phyloP scores from a whole-genome alignment of 202 grass and related monocot genomes.

The Zizania palustris region DNA sequence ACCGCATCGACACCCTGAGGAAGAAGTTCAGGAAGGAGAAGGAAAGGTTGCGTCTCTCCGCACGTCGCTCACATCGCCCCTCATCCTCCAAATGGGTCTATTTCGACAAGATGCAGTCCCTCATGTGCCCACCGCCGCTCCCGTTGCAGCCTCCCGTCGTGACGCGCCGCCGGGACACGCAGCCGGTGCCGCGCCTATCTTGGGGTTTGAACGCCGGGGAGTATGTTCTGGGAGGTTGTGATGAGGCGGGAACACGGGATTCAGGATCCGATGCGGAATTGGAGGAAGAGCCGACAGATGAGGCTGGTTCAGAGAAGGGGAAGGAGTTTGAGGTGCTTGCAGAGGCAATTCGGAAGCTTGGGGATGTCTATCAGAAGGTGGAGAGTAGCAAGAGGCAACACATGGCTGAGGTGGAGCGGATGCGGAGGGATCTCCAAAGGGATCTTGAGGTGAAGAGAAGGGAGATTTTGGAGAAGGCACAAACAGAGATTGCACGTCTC shows the following conservation, averaged over 20 bases:
- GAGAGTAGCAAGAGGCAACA: constrained; percentile 76
- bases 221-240: constrained; percentile 48
- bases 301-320: not conserved
- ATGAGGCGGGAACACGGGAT: constrained; percentile 36
- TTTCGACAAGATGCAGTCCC: constrained; percentile 66
- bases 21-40: constrained; percentile 87
- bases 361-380: constrained; percentile 67
- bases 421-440: constrained; percentile 80
- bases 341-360: constrained; percentile 67
- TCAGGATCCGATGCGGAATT: constrained; percentile 47
- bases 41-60: constrained; percentile 44
- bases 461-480: constrained; percentile 76
- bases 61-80: constrained; percentile 24
- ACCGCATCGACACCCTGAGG: constrained; percentile 80
- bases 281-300: constrained; percentile 15
- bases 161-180: constrained; percentile 49
- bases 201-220: constrained; percentile 61
- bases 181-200: constrained; percentile 47
- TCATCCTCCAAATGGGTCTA: constrained; percentile 64
- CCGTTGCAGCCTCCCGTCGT: constrained; percentile 22
- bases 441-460: constrained; percentile 69
- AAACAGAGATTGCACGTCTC: constrained; percentile 61
- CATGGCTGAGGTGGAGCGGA: constrained; percentile 67
- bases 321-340: constrained; percentile 50
- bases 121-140: constrained; percentile 46